A percentile compares a stretch with the other conserved stretches of the same genome.
Conservation (phyloP, 1,284 basidiomycete species). For the Ceratobasidium sp. region DNA sequence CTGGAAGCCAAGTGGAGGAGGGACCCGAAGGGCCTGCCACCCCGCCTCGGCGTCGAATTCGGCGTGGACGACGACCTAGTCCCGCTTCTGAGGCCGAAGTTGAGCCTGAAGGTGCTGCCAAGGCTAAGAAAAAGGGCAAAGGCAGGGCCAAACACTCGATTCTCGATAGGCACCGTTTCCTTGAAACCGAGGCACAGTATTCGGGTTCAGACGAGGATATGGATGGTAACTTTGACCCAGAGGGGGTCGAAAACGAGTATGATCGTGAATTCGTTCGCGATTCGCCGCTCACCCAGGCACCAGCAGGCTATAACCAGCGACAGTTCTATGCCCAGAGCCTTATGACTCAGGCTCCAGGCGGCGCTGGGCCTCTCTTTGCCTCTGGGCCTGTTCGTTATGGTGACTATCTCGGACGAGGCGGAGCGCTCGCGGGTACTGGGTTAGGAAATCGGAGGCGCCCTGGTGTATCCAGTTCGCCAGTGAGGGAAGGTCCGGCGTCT, state of each 20-base stretch:
- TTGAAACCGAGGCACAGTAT: slow-evolving; percentile 73
- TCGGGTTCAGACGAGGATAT: slow-evolving; percentile 78
- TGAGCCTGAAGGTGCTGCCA: slow-evolving; percentile 41
- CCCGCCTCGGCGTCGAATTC: slow-evolving; percentile 48
- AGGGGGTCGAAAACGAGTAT: slow-evolving; percentile 65
- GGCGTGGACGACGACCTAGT: slow-evolving; percentile 45
- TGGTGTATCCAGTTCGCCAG: slow-evolving; percentile 56
- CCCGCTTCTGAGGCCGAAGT: slow-evolving; percentile 45
- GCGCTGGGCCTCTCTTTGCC: slow-evolving; percentile 60
- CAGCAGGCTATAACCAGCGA: slow-evolving; percentile 76
- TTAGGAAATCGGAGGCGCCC: slow-evolving; percentile 16
- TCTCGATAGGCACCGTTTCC: slow-evolving; percentile 47
- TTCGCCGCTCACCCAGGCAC: slow-evolving; percentile 70
- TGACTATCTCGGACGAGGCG: slow-evolving; percentile 47
- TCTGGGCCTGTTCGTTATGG: slow-evolving; percentile 57
- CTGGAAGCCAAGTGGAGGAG: slow-evolving; percentile 36
- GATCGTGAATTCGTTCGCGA: slow-evolving; percentile 74
- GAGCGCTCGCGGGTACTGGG: slow-evolving; percentile 1
- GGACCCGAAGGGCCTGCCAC: slow-evolving; percentile 42
- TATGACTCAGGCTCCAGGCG: slow-evolving; percentile 64
- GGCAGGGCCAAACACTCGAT: slow-evolving; percentile 54
- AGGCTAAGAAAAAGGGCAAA: slow-evolving; percentile 48
- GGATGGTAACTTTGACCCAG: slow-evolving; percentile 55
- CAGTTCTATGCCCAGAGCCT: slow-evolving; percentile 71
- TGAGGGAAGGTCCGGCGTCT: slow-evolving; percentile 58